A percentile compares a stretch with the other conserved stretches of the same genome.
phyloP scores from a whole-genome alignment of 176 grass and related monocot genomes.

The Alopecurus myosuroides region DNA sequence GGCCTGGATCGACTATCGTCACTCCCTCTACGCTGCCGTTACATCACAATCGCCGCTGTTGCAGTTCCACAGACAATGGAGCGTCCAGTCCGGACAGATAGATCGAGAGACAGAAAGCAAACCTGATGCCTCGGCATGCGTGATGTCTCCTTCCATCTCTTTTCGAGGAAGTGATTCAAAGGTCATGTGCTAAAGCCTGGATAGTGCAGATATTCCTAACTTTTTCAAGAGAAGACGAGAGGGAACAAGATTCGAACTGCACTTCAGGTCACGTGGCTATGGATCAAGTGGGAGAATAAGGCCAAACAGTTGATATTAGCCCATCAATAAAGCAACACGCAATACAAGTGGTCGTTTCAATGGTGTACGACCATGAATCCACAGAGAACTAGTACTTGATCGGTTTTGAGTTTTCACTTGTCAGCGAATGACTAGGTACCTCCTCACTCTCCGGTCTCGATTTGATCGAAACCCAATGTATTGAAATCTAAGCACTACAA shows the following conservation, averaged over 20 bases:
- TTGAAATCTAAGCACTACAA: no score
- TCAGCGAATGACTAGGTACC: background rate
- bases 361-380: slow-evolving; percentile 17
- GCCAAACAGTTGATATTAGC: slow-evolving; percentile 36
- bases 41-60: background rate
- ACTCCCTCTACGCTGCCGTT: background rate
- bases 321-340: slow-evolving; percentile 20
- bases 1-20: background rate
- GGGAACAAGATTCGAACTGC: background rate
- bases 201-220: slow-evolving; percentile 19
- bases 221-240: slow-evolving; percentile 30
- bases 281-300: slow-evolving; percentile 20
- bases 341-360: slow-evolving; percentile 17
- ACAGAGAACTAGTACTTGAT: slow-evolving; percentile 13
- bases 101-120: background rate
- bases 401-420: background rate
- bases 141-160: slow-evolving; percentile 18
- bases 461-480: no score
- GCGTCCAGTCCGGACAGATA: background rate
- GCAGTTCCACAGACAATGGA: background rate
- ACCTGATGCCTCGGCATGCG: slow-evolving; percentile 18
- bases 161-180: slow-evolving; percentile 22
- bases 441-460: no score
- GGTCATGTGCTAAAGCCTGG: slow-evolving; percentile 40
- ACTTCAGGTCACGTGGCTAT: slow-evolving; percentile 17